Evolutionary conservation across 2,329 filamentous ascomycete species (phyloP).

Genomic region (Pseudocercospora ulei): DNA sequence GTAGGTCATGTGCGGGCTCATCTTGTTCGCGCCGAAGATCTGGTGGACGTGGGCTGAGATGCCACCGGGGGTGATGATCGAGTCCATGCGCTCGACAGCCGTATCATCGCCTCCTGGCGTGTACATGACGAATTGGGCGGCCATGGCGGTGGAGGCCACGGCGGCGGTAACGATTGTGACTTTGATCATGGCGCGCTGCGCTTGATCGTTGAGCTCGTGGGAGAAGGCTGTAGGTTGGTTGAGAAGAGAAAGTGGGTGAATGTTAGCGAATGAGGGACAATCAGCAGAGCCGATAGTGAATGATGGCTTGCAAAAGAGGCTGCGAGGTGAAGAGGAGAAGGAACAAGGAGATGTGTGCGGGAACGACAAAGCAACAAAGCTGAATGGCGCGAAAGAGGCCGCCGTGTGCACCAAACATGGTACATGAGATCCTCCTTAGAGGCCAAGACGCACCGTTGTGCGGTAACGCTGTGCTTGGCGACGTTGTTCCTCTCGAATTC

Average conservation of each 20-base stretch:
- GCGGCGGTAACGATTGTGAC: slow-evolving; percentile 15
- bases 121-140: slow-evolving; percentile 28
- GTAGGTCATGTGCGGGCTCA: slow-evolving; percentile 53
- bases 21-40: slow-evolving; percentile 60
- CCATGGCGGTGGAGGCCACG: slow-evolving; percentile 17
- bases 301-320: slow-evolving; percentile 5
- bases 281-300: slow-evolving; percentile 5
- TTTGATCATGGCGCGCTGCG: slow-evolving; percentile 10
- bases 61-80: slow-evolving; percentile 55
- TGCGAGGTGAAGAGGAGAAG: slow-evolving; percentile 6
- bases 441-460: slow-evolving; percentile 15
- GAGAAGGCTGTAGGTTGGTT: not conserved
- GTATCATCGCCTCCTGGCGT: slow-evolving; percentile 25
- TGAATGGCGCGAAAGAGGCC: slow-evolving; percentile 7
- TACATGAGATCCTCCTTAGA: slow-evolving; percentile 14
- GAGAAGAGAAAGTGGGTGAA: slow-evolving; percentile 5
- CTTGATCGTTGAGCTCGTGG: not conserved
- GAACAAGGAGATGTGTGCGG: slow-evolving; percentile 11
- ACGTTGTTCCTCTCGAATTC: no score
- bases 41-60: slow-evolving; percentile 57
- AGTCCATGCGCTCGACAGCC: slow-evolving; percentile 53
- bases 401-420: slow-evolving; percentile 5
- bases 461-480: slow-evolving; percentile 10
- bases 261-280: slow-evolving; percentile 6
- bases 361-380: slow-evolving; percentile 15